Base-by-base conservation (phyloP, 805 yeast genomes). In the Starmerella sp. region DNA sequence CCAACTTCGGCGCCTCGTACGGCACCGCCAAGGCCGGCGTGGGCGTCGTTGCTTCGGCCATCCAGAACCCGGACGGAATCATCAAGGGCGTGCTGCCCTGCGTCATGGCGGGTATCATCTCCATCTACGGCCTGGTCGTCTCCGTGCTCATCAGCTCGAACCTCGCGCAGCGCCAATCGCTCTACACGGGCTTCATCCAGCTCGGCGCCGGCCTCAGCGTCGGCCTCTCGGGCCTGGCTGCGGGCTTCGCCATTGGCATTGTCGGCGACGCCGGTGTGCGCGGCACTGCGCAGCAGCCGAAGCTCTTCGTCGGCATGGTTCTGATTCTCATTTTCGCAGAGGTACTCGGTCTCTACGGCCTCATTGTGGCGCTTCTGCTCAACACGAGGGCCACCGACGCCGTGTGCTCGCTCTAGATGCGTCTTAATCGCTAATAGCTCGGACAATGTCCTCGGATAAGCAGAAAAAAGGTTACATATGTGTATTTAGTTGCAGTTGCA, bases 231-330 rank as follows among this genome's bases (percentile, higher is more conserved):
- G 96, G 97, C 72, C 79, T 91, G 69, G 97, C 97, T 69, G 96
- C 97, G 62, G 98, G 98, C 65, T 91, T 88, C 69, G 97, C 98
- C 72, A 91, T 91, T 75, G 98, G 98, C 76, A 91, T 91, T 64
- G 98, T 91, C 64, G 98, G 98, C 73, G 98, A 91, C 72, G 97
- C 96, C 56, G 98, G 98, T 80, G 97, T 91, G 56, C 86, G 97
- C 78, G 96, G 96, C 74, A 84, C 90, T 63, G 93, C 96, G 60
- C 97, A 90, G 74, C 98, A 91, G 76, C 97, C 97, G 71, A 86
- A 96, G 79, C 80, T 91, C 69, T 91, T 91, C 73, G 97, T 91
- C 62, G 97, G 97, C 73, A 91, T 91, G 95, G 87, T 91, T 77
- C 82, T 91, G 77, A 91, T 91, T 72, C 85, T 91, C 75, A 91